A percentile compares a stretch with the other conserved stretches of the same genome.
phyloP scores from a whole-genome alignment of 352 stramenopile genomes.

The Pythium insidiosum region DNA sequence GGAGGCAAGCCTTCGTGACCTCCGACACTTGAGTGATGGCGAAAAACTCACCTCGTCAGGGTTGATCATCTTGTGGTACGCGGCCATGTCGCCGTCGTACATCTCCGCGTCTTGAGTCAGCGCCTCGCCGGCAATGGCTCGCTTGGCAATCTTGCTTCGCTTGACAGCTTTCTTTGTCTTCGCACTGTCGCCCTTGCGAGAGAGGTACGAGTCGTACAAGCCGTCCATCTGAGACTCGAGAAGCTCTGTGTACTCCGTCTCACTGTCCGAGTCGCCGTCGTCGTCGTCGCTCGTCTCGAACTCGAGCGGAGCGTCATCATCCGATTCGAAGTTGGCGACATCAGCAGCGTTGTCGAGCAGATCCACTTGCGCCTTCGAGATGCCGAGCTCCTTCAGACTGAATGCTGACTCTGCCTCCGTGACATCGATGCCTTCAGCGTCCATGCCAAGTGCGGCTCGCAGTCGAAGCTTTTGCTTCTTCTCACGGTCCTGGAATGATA shows the following conservation, averaged over 20 bases:
- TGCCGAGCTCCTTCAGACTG: slow-evolving; percentile 66
- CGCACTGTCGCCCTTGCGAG: slow-evolving; percentile 60
- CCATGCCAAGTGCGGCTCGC: slow-evolving; percentile 75
- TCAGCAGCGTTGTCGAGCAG: slow-evolving; percentile 61
- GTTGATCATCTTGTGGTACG: slow-evolving; percentile 86
- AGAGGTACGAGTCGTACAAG: slow-evolving; percentile 77
- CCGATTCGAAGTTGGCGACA: slow-evolving; percentile 30
- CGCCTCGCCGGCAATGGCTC: slow-evolving; percentile 69
- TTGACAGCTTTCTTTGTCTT: slow-evolving; percentile 84
- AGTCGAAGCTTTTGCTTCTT: slow-evolving; percentile 81
- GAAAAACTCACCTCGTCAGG: slow-evolving; percentile 68
- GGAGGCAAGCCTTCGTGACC: slow-evolving; percentile 13
- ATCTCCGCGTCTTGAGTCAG: slow-evolving; percentile 74
- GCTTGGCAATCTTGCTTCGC: slow-evolving; percentile 79
- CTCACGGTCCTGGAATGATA: slow-evolving; percentile 59
- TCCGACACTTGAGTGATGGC: not conserved
- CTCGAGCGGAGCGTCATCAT: slow-evolving; percentile 23
- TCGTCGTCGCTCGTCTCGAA: slow-evolving; percentile 33
- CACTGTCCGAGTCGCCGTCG: slow-evolving; percentile 11
- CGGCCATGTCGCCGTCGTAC: slow-evolving; percentile 70
- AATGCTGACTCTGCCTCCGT: slow-evolving; percentile 77
- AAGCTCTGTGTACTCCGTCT: slow-evolving; percentile 74
- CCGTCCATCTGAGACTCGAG: slow-evolving; percentile 83
- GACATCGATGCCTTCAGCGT: slow-evolving; percentile 73
- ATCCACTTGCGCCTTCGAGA: slow-evolving; percentile 75